Evolutionary conservation across 345 rosid species (phyloP), one percentile per base, ranked within the genome.

Genomic region (Salix caprea): DNA sequence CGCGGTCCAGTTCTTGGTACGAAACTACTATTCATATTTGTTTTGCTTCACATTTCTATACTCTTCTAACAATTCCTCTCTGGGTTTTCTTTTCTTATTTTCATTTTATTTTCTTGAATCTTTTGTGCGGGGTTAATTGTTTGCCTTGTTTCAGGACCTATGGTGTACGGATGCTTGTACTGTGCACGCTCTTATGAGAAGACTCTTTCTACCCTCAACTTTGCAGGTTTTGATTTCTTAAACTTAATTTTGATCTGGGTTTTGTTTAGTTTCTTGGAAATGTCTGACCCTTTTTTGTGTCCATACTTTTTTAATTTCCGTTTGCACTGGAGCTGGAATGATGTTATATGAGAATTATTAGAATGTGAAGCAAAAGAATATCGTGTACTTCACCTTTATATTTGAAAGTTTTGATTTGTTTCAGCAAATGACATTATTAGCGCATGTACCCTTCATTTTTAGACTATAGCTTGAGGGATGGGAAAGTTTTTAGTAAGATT

Each of bases 111-210:
- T 44, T 14, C 42, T 40, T 4, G 14, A 9, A 1, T 40, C 28
- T 34, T 23, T 19, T 36, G 34, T 19, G 26, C 1, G 67, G 65
- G 19, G n/a, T 37, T 67, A 37, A 30, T 40, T 19, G 11, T 36
- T 78, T 50, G 28, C 75, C 21, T 73, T 70, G 64, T 77, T 79
- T 37, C 86, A 94, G 99, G 97, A n/a, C 98, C 99, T 0, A 91
- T 96, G 99, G 99, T 93, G 52, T 93, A 91, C 76, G 99, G 97
- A 74, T 93, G 97, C 86, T 86, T 93, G 86, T 93, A 93, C 84
- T 96, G 99, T 68, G 88, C 92, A n/a, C 76, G 81, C 50, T 90
- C 97, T 1, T 96, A 91, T 70, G 86, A 85, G 88, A 82, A 87
- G 64, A 86, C 94, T 70, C 97, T 96, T 15, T 87, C 96, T 79